These are phyloP conservation scores for Clarireedia paspali DNA, from an alignment of 2,329 filamentous ascomycete species.

Conservation along the genomic window DNA sequence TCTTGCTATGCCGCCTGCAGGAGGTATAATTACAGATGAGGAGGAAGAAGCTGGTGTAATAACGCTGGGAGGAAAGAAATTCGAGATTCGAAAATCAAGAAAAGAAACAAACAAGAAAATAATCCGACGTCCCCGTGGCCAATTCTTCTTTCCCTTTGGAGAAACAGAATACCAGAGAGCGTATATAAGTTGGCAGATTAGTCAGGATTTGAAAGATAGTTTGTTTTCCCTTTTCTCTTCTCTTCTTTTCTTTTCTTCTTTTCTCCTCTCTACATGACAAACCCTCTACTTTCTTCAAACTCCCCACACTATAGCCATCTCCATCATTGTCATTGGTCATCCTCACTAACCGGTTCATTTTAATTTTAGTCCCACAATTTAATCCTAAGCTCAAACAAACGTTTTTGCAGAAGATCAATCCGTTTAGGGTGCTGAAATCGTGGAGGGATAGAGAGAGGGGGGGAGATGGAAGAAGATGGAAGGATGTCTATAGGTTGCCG, in stretches of 20 bases:
- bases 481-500: no score
- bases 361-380: no score
- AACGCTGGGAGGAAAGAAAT: slow-evolving; percentile 2
- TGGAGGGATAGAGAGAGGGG: no score
- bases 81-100: background rate
- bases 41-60: background rate
- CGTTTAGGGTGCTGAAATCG: no score
- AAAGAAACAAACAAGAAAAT: background rate
- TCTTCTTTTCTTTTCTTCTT: background rate
- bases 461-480: no score
- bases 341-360: no score
- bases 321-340: no score
- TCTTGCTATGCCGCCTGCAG: no score
- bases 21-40: background rate
- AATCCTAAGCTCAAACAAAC: no score
- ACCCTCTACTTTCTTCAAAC: no score
- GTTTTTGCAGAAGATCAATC: no score
- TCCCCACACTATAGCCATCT: no score
- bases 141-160: slow-evolving; percentile 22
- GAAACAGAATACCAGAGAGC: slow-evolving; percentile 24
- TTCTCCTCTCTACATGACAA: background rate
- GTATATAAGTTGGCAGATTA: slow-evolving; percentile 20
- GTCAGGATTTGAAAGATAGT: slow-evolving; percentile 23
- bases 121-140: slow-evolving; percentile 11
- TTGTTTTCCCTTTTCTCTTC: background rate